phyloP scores from a whole-genome alignment of 2,329 filamentous ascomycete species.

The Trichoderma arundinaceum region DNA sequence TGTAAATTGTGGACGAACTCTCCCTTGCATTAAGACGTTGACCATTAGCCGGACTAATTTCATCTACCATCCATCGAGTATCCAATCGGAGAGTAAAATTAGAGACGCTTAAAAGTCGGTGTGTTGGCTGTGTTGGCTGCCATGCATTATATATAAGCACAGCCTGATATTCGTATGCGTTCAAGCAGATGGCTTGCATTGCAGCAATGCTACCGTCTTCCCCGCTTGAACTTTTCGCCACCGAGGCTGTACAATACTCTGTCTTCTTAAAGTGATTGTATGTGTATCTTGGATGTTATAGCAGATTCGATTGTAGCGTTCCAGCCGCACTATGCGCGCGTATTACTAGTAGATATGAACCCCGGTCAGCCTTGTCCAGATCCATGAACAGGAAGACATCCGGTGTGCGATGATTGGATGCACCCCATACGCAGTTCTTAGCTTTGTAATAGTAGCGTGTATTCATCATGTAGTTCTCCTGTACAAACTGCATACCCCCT shows the following conservation, averaged over 20 bases:
- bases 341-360: not conserved
- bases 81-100: not conserved
- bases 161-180: not conserved
- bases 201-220: slow-evolving; percentile 8
- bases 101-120: slow-evolving; percentile 7
- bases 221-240: not conserved
- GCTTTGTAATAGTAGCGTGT: not conserved
- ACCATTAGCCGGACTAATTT: not conserved
- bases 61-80: not conserved
- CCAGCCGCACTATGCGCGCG: not conserved
- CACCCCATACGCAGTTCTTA: not conserved
- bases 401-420: not conserved
- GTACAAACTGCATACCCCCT: not conserved
- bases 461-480: not conserved
- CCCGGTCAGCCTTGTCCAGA: not conserved
- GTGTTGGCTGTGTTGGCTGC: not conserved
- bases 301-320: not conserved
- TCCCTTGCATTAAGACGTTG: not conserved
- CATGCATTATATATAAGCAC: slow-evolving; percentile 1
- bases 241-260: not conserved
- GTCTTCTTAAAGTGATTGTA: not conserved
- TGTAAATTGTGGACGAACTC: slow-evolving; percentile 1
- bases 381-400: not conserved
- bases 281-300: not conserved
- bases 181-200: slow-evolving; percentile 10